A percentile compares a stretch with the other conserved stretches of the same genome.
These are phyloP conservation scores for Avicennia marina DNA, from an alignment of 257 asterid genomes.

Conservation along the genomic window DNA sequence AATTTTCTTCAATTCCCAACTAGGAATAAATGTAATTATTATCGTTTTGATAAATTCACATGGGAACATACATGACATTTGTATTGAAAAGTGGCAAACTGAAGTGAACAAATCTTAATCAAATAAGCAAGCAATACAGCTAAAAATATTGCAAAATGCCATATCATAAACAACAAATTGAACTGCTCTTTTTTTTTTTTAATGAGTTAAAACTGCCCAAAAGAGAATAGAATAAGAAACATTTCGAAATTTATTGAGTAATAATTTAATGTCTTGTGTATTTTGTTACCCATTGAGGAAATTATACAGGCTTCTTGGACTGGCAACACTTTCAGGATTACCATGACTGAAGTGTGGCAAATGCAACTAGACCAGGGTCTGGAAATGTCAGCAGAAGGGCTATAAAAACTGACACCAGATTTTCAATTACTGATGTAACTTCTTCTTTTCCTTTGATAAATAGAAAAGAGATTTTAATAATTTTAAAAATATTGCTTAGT, in stretches of 20 bases:
- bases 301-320: background rate
- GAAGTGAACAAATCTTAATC: background rate
- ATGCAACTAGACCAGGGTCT: conserved; percentile 32
- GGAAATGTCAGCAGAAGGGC: conserved; percentile 33
- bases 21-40: background rate
- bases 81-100: background rate
- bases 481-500: background rate
- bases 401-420: conserved; percentile 38
- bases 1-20: background rate
- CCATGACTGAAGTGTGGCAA: conserved; percentile 11
- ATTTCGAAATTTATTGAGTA: background rate
- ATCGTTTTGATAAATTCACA: background rate
- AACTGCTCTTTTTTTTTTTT: background rate
- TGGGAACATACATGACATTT: background rate
- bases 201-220: background rate
- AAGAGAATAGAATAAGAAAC: background rate
- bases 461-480: background rate
- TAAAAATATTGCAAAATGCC: conserved; percentile 5
- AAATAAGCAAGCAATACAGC: background rate
- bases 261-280: background rate
- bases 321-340: conserved; percentile 23
- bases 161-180: background rate
- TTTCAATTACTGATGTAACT: conserved; percentile 31
- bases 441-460: conserved; percentile 4
- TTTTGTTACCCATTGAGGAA: background rate